Conservation (phyloP, 2,329 filamentous ascomycete species). For the Amauroascus verrucosus region DNA sequence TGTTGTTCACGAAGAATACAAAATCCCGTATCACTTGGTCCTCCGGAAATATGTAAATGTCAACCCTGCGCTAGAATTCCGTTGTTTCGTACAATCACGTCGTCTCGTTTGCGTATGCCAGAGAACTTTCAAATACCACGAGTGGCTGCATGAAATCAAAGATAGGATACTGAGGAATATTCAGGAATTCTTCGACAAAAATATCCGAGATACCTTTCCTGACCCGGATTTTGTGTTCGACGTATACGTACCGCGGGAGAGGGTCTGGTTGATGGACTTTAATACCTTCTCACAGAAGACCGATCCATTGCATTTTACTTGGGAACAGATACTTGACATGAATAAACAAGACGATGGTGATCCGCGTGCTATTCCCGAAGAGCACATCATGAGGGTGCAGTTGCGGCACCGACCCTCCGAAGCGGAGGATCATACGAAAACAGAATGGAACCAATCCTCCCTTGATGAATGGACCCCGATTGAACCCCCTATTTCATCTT, state of each 20-base stretch:
- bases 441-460: not conserved
- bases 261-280: constrained; percentile 81
- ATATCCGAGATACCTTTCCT: constrained; percentile 65
- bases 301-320: constrained; percentile 79
- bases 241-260: constrained; percentile 70
- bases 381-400: constrained; percentile 15
- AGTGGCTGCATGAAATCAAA: constrained; percentile 63
- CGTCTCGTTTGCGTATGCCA: constrained; percentile 75
- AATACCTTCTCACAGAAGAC: constrained; percentile 90
- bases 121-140: constrained; percentile 81
- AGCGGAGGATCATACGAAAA: not conserved
- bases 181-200: constrained; percentile 63
- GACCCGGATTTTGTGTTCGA: constrained; percentile 83
- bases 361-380: constrained; percentile 25
- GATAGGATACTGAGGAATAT: constrained; percentile 59
- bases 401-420: not conserved
- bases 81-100: constrained; percentile 82
- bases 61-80: constrained; percentile 85
- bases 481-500: constrained; percentile 23
- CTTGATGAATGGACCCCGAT: not conserved
- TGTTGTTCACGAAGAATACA: not conserved
- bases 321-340: constrained; percentile 73
- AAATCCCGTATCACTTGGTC: constrained; percentile 69
- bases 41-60: constrained; percentile 80
- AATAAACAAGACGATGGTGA: constrained; percentile 28